Evolutionary conservation across 1,139 yeast genomes (phyloP), one percentile per base, ranked within the genome.

Genomic region (Debaryomycetaceae sp.): DNA sequence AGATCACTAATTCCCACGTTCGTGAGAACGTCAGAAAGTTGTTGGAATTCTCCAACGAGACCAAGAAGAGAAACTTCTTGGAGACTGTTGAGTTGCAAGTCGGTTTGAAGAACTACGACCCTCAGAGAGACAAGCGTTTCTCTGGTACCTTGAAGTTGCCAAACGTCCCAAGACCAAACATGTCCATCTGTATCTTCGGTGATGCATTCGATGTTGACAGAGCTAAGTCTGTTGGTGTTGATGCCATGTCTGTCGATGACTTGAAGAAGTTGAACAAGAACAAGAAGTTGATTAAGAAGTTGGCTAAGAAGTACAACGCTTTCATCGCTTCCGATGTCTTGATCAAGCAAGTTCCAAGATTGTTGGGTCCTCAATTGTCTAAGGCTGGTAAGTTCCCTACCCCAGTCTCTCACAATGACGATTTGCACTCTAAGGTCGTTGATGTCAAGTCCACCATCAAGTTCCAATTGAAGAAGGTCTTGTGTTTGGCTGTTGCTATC

Each of bases 311-410:
- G 83, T 94, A 94, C 94, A 91, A 88, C 72, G 97, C 98, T 64
- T 94, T 94, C 84, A 75, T 94, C 70, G 98, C 99, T 75, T 94
- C 98, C 59, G 98, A 94, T 76, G 96, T 87, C 62, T 87, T 94
- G 77, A 94, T 94, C 73, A 92, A 92, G 83, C 98, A 94, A 81
- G 96, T 94, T 72, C 99, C 99, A 78, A 94, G 99, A 85, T 85
- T 94, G 71, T 85, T 94, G 72, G 99, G 99, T 80, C 99, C 99
- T 74, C 97, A 94, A 77, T 91, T 94, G 73, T 94, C 98, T 62
- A 94, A 94, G 88, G 98, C 98, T 72, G 98, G 98, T 87, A 94
- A 94, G 91, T 94, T 94, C 96, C 99, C 99, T 76, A 91, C 98
- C 73, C 98, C 99, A 77, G 98, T 94, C 64, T 92, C 98, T 55